phyloP scores from a whole-genome alignment of 441 rosid species.

The Pelargonium cotyledonis region DNA sequence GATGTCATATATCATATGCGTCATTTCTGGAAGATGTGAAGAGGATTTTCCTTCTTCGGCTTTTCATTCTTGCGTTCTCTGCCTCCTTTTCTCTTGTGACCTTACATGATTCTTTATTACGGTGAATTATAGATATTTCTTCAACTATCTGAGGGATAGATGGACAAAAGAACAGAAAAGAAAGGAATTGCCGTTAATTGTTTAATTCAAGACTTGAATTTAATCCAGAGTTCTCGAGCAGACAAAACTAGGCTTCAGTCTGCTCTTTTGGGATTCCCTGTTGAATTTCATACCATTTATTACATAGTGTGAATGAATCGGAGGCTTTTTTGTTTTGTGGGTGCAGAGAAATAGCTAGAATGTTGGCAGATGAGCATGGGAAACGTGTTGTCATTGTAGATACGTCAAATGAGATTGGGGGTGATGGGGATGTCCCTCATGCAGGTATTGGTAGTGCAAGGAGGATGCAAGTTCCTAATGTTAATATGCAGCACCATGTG shows the following conservation, averaged over 20 bases:
- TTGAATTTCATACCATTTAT: not conserved
- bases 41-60: too few species aligned
- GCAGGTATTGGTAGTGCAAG: slow-evolving; percentile 91
- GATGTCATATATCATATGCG: not conserved
- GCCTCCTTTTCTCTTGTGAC: not conserved
- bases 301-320: slow-evolving; percentile 9
- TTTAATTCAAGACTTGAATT: not conserved
- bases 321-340: not conserved
- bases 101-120: not conserved
- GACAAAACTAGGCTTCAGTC: not conserved
- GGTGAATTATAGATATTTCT: not conserved
- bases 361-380: slow-evolving; percentile 85
- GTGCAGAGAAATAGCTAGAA: slow-evolving; percentile 77
- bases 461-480: slow-evolving; percentile 98
- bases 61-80: not conserved
- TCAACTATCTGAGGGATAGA: not conserved
- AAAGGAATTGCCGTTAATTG: not conserved
- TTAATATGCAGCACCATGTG: slow-evolving; percentile 83
- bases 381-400: slow-evolving; percentile 90
- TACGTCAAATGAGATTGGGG: slow-evolving; percentile 95
- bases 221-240: not conserved
- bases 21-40: too few species aligned
- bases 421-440: slow-evolving; percentile 97
- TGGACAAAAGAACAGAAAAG: not conserved
- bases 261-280: not conserved